These are phyloP conservation scores for Phaeotremella skinneri DNA, from an alignment of 768 basidiomycete genomes.

Conservation along the genomic window DNA sequence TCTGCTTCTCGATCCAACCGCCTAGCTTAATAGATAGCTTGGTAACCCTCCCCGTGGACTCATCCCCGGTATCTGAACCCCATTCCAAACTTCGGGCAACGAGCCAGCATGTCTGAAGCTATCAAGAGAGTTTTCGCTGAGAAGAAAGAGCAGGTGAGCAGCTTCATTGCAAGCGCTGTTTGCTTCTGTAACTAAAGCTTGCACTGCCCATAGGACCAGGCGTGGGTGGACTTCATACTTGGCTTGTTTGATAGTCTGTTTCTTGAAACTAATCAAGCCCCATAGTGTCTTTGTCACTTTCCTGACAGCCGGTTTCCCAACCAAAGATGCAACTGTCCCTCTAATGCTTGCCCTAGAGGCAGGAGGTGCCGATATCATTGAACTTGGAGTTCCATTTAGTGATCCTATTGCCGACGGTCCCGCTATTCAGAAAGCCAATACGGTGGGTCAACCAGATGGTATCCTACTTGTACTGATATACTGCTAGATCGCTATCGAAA, in stretches of 20 bases:
- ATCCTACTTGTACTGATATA: neutral
- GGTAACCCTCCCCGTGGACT: too few relatives aligned
- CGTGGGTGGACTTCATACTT: constrained; percentile 27
- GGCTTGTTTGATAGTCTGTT: neutral
- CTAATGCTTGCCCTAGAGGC: constrained; percentile 87
- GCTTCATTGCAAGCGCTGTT: neutral
- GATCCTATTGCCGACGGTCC: constrained; percentile 96
- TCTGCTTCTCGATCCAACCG: too few relatives aligned
- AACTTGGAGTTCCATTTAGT: constrained; percentile 91
- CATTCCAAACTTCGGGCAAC: too few relatives aligned
- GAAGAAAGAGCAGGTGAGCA: constrained; percentile 55
- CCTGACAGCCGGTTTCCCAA: constrained; percentile 91
- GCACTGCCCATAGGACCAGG: constrained; percentile 35
- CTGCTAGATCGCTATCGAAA: constrained; percentile 73
- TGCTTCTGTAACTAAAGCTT: neutral
- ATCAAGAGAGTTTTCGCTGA: constrained; percentile 67
- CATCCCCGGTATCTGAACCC: neutral
- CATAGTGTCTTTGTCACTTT: constrained; percentile 62
- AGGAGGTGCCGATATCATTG: constrained; percentile 91
- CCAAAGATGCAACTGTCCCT: constrained; percentile 72
- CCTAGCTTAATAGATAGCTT: too few relatives aligned
- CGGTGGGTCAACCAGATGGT: constrained; percentile 59
- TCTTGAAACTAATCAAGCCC: neutral
- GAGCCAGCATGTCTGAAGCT: constrained; percentile 63
- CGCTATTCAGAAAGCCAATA: constrained; percentile 87